Evolutionary conservation across 768 basidiomycete genomes (phyloP), one percentile per base, ranked within the genome.

Genomic region (Boletus fagicola): DNA sequence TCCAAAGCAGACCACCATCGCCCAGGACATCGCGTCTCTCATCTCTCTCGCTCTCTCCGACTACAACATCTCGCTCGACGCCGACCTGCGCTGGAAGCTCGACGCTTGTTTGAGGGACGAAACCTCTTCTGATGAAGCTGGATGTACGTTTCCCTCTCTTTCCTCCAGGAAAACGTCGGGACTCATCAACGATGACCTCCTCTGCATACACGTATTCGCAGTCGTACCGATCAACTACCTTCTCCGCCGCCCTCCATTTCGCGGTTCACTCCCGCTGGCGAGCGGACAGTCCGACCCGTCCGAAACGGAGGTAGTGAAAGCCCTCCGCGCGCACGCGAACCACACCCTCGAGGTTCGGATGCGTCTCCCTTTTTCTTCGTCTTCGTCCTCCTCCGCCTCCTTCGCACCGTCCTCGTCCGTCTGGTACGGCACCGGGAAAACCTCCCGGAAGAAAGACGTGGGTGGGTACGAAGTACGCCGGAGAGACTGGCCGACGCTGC

Each of bases 391-490:
- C 3, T 45, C 44, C 4, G 13, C 12, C 9, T 46, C 47, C 5
- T 74, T 78, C 0, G 68, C 68, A 5, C 78, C 77, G 12, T 74
- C 77, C 13, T 66, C 73, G 49, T 74, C 76, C 24, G 66, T 62
- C 5, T 78, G 80, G 72, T 72, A 74, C 35, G 72, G 69, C 52
- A 54, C 64, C 39, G 68, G 62, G 35, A 70, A 65, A 54, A 66
- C 62, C n/a, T 65, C 64, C 26, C 64, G 56, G 33, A 66, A 61
- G 45, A 71, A 73, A 16, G 75, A 74, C 28, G 54, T 67, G 6
- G 84, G 85, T 1, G 81, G 83, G 13, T 92, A 87, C 60, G 85
- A 92, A 74, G 72, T 90, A 12, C 79, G 88, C 13, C 72, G 83
- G 55, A 82, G 77, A 56, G 76, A 77, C 56, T 80, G 77, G 80